These are phyloP conservation scores for Geotrichum candidum DNA, from an alignment of 1,139 yeast species.

Conservation along the genomic window DNA sequence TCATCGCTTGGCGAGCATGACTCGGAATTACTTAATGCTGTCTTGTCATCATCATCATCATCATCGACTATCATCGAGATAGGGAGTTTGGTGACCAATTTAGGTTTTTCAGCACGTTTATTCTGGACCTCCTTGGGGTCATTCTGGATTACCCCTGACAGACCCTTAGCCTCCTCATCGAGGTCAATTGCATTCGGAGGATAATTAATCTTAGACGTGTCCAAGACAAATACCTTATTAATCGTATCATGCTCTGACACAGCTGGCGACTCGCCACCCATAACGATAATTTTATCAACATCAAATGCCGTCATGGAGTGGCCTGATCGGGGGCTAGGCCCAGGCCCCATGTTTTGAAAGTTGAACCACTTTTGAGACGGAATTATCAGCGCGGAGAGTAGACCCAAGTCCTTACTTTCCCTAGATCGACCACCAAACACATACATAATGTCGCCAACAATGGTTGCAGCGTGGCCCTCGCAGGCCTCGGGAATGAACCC, in stretches of 20 bases:
- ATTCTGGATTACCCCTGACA: neutral
- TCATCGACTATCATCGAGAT: neutral
- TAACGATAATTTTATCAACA: conserved; percentile 64
- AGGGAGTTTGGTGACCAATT: neutral
- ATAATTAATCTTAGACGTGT: conserved; percentile 38
- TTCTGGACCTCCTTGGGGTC: neutral
- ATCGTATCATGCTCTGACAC: conserved; percentile 21
- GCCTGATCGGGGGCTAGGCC: conserved; percentile 90
- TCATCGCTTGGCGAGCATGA: neutral
- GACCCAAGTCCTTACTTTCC: conserved; percentile 63
- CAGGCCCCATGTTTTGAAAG: conserved; percentile 48
- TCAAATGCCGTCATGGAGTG: conserved; percentile 76
- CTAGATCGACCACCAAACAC: conserved; percentile 87
- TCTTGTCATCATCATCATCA: neutral
- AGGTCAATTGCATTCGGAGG: conserved; percentile 24
- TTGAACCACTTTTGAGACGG: conserved; percentile 68
- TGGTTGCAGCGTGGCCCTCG: conserved; percentile 84
- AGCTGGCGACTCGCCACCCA: conserved; percentile 72
- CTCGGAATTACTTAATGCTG: neutral
- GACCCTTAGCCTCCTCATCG: neutral
- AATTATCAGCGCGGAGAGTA: conserved; percentile 71
- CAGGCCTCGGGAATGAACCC: conserved; percentile 78
- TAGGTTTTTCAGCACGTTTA: conserved; percentile 3
- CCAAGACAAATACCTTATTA: conserved; percentile 37
- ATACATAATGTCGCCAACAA: conserved; percentile 74